phyloP scores from a whole-genome alignment of 768 basidiomycete species.

The Mycena alexandri region DNA sequence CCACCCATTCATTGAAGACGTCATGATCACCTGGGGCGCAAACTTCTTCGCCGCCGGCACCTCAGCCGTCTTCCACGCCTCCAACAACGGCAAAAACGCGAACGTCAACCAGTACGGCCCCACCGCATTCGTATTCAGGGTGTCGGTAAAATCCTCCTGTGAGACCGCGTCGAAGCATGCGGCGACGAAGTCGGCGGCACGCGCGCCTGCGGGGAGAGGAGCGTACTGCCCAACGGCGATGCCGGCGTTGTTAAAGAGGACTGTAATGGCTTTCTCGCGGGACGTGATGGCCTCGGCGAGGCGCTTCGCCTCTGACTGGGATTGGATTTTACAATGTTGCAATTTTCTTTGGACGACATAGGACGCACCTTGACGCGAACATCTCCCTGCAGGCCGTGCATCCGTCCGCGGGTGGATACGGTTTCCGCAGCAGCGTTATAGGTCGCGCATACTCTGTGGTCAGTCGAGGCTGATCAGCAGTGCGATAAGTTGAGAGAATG shows the following conservation, averaged over 20 bases:
- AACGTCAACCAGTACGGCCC: constrained; percentile 69
- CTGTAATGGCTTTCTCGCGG: constrained; percentile 55
- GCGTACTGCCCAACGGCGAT: constrained; percentile 46
- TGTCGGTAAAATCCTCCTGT: constrained; percentile 53
- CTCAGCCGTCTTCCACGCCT: constrained; percentile 56
- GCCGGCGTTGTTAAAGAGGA: constrained; percentile 65
- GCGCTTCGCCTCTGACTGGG: constrained; percentile 57
- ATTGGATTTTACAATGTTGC: background rate
- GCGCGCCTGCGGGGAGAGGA: constrained; percentile 42
- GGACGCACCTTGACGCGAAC: constrained; percentile 55
- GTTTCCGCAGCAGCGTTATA: constrained; percentile 55
- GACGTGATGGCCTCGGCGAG: constrained; percentile 54
- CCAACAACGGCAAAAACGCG: constrained; percentile 67
- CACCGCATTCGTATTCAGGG: constrained; percentile 54
- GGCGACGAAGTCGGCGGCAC: constrained; percentile 53
- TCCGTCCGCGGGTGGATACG: constrained; percentile 46
- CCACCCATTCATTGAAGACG: constrained; percentile 67
- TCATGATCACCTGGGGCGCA: constrained; percentile 63
- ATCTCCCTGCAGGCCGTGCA: constrained; percentile 58
- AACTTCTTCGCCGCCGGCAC: constrained; percentile 50
- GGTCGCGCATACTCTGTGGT: constrained; percentile 45
- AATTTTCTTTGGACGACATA: background rate
- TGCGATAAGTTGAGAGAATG: background rate
- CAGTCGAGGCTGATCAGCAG: background rate
- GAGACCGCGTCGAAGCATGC: constrained; percentile 55